phyloP scores from a whole-genome alignment of 805 yeast genomes.

The Tetrapisispora namnaoensis region DNA sequence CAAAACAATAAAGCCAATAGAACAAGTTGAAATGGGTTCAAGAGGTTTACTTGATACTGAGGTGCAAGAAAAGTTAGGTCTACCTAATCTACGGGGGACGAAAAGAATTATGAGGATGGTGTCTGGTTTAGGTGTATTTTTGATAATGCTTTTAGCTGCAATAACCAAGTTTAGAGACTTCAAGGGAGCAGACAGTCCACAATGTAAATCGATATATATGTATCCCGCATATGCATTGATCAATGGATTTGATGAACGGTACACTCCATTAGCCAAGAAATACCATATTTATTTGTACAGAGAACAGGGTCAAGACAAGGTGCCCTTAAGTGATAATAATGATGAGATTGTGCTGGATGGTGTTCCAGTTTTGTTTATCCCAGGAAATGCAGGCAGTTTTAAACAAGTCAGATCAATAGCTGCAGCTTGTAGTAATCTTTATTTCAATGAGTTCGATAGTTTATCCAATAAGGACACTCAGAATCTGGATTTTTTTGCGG shows the following conservation, averaged over 20 bases:
- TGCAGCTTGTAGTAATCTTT: slow-evolving; percentile 57
- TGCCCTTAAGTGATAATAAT: slow-evolving; percentile 36
- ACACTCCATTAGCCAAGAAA: slow-evolving; percentile 49
- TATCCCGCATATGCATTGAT: slow-evolving; percentile 74
- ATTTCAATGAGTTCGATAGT: slow-evolving; percentile 28
- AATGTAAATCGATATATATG: slow-evolving; percentile 69
- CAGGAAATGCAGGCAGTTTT: slow-evolving; percentile 96
- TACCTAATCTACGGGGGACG: background rate
- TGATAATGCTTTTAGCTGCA: background rate
- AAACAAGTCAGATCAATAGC: slow-evolving; percentile 90
- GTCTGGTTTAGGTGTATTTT: background rate
- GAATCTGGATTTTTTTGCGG: slow-evolving; percentile 76
- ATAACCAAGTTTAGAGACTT: slow-evolving; percentile 9
- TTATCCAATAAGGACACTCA: slow-evolving; percentile 23
- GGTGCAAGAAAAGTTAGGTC: background rate
- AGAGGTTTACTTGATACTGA: background rate
- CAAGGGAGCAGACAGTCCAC: slow-evolving; percentile 39
- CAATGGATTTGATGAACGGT: slow-evolving; percentile 61
- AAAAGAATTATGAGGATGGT: background rate
- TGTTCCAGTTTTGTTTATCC: slow-evolving; percentile 83
- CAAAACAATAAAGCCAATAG: background rate
- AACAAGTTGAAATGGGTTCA: background rate
- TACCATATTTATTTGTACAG: slow-evolving; percentile 80
- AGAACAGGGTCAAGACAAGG: slow-evolving; percentile 61
- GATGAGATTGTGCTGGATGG: slow-evolving; percentile 44